Conservation (phyloP, 768 basidiomycete species). For the Leccinum uliginosum region DNA sequence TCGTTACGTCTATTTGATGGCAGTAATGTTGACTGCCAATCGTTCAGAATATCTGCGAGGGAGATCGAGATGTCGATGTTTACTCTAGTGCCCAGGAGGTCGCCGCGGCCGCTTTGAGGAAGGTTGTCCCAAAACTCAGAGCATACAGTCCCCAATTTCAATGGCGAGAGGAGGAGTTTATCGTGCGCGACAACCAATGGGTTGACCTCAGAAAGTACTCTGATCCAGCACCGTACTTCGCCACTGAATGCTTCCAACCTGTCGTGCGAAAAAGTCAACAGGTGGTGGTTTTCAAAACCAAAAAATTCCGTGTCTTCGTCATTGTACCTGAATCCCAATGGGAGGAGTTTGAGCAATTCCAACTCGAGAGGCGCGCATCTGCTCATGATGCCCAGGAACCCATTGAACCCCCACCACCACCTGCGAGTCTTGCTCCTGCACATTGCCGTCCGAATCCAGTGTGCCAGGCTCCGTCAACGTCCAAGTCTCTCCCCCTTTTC, state of each 20-base stretch:
- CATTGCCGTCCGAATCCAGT: too few relatives aligned
- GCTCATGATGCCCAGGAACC: too few relatives aligned
- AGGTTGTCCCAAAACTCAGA: not conserved
- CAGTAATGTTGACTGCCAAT: too few relatives aligned
- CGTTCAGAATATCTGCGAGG: not conserved
- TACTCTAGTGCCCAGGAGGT: not conserved
- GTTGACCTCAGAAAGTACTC: slow-evolving; percentile 1
- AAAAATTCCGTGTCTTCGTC: slow-evolving; percentile 1
- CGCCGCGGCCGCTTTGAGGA: not conserved
- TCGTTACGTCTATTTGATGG: too few relatives aligned
- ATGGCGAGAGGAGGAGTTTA: slow-evolving; percentile 3
- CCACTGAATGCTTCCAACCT: slow-evolving; percentile 1
- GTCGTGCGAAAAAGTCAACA: not conserved
- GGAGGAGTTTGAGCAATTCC: not conserved
- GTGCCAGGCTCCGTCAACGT: too few relatives aligned
- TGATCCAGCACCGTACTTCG: not conserved
- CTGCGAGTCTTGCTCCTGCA: too few relatives aligned
- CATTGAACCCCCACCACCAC: too few relatives aligned
- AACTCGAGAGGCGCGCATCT: too few relatives aligned
- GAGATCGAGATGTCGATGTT: not conserved
- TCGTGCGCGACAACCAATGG: slow-evolving; percentile 5
- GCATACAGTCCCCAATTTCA: not conserved
- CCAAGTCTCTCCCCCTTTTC: too few relatives aligned
- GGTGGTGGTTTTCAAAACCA: not conserved
- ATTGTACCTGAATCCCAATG: slow-evolving; percentile 5